Conservation (phyloP, 768 basidiomycete genomes). For the Mrakia gelida region DNA sequence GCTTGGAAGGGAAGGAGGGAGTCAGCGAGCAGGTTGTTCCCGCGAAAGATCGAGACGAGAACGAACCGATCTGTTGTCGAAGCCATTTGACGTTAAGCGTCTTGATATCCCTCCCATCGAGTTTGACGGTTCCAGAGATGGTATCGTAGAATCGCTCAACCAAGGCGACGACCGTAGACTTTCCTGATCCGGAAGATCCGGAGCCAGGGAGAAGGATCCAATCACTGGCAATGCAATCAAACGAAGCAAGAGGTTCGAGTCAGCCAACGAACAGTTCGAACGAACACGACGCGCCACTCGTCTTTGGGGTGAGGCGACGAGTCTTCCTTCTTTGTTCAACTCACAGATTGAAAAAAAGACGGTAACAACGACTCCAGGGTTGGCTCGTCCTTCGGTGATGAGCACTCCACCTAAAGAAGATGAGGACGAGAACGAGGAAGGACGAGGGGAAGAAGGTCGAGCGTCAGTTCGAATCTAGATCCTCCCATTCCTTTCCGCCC, state of each 20-base stretch:
- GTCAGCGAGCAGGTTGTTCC: too few relatives aligned
- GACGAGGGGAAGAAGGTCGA: constrained; percentile 51
- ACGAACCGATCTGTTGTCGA: constrained; percentile 68
- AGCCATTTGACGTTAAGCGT: constrained; percentile 80
- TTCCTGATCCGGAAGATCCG: constrained; percentile 70
- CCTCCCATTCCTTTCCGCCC: too few relatives aligned
- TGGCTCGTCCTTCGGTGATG: constrained; percentile 34
- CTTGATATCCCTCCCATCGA: constrained; percentile 71
- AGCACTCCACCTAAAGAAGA: constrained; percentile 46
- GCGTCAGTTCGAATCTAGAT: not conserved
- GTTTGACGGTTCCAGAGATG: constrained; percentile 59
- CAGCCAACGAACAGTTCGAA: too few relatives aligned
- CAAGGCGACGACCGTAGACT: constrained; percentile 58
- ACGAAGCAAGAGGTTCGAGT: too few relatives aligned
- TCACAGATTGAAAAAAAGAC: constrained; percentile 55
- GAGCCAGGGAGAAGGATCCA: too few relatives aligned
- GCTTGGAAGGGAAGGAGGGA: constrained; percentile 22
- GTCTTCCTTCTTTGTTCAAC: constrained; percentile 50
- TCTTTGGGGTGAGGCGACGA: not conserved
- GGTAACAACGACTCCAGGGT: constrained; percentile 72
- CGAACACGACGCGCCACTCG: too few relatives aligned
- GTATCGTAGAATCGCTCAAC: constrained; percentile 90
- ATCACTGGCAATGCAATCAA: too few relatives aligned
- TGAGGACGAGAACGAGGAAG: constrained; percentile 57
- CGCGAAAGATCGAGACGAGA: too few relatives aligned